These are phyloP conservation scores for Xylaria flabelliformis DNA, from an alignment of 495 filamentous ascomycete species.

Conservation along the genomic window DNA sequence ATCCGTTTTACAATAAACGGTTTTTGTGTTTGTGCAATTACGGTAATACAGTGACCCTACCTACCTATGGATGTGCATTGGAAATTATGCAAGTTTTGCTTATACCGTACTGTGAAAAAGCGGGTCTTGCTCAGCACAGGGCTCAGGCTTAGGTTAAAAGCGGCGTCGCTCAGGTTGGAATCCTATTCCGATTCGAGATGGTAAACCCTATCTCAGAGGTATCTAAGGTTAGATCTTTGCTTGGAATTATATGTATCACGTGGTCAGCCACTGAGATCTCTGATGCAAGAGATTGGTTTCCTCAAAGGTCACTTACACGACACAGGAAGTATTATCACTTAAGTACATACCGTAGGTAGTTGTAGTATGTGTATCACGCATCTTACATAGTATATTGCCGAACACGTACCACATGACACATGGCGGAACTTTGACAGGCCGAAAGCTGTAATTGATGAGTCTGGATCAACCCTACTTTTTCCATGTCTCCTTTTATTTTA, in stretches of 20 bases:
- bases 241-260: background rate
- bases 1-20: too few relatives aligned
- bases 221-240: background rate
- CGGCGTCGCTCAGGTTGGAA: too few relatives aligned
- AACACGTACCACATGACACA: constrained; percentile 1
- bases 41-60: too few relatives aligned
- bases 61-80: too few relatives aligned
- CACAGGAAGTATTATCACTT: background rate
- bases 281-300: background rate
- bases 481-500: background rate
- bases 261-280: background rate
- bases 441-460: background rate
- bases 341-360: background rate
- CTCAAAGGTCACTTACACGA: background rate
- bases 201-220: too few relatives aligned
- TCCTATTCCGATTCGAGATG: too few relatives aligned
- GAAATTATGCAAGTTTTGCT: too few relatives aligned
- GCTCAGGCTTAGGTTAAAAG: too few relatives aligned
- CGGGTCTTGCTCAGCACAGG: too few relatives aligned
- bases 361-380: background rate
- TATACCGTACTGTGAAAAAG: too few relatives aligned
- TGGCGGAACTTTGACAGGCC: background rate
- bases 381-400: background rate
- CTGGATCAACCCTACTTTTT: background rate
- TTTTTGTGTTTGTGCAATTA: too few relatives aligned